Conservation (phyloP, 1,284 basidiomycete genomes). For the Fistulinella cinereoalba region DNA sequence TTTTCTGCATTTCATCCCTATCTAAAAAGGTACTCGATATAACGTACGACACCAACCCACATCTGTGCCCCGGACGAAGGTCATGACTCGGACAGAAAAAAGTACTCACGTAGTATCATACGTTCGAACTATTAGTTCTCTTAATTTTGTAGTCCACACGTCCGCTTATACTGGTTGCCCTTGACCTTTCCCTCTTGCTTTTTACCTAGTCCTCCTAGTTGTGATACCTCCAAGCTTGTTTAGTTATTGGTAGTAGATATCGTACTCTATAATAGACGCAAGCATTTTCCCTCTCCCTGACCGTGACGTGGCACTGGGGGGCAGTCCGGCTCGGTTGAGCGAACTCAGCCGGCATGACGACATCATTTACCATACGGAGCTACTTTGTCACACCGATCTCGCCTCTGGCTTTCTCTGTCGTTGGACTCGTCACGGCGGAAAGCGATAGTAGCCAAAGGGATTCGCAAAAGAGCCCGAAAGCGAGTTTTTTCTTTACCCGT, state of each 20-base stretch:
- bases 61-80: slow-evolving; percentile 21
- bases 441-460: too few species aligned
- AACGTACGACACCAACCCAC: slow-evolving; percentile 20
- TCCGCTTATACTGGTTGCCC: too few species aligned
- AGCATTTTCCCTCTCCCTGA: too few species aligned
- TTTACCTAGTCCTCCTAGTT: not conserved
- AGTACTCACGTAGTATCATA: slow-evolving; percentile 4
- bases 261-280: slow-evolving; percentile 21
- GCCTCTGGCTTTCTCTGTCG: too few species aligned
- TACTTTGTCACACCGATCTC: too few species aligned
- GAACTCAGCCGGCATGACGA: too few species aligned
- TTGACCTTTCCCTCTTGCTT: not conserved
- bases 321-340: too few species aligned
- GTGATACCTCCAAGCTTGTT: not conserved
- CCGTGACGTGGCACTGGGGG: too few species aligned
- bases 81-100: slow-evolving; percentile 22
- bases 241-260: slow-evolving; percentile 11
- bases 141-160: slow-evolving; percentile 18
- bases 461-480: too few species aligned
- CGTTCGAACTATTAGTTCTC: slow-evolving; percentile 9
- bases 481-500: too few species aligned
- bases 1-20: slow-evolving; percentile 18
- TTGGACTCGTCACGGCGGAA: too few species aligned
- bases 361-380: too few species aligned
- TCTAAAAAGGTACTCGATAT: slow-evolving; percentile 16